Conservation (phyloP, 148 eudicot species). For the Polygonum aviculare region DNA sequence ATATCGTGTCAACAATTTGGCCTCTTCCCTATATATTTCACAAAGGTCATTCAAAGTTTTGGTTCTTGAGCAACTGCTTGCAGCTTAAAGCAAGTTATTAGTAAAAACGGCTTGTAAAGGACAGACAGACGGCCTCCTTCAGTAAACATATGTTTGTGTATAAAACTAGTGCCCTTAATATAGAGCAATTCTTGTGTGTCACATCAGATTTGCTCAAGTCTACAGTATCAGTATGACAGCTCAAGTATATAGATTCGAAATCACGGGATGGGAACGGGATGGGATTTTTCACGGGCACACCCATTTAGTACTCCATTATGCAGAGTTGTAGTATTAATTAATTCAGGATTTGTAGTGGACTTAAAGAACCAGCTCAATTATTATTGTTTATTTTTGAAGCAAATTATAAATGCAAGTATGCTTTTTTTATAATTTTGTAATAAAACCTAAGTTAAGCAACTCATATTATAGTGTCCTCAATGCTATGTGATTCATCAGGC, state of each 20-base stretch:
- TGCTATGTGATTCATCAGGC: neutral
- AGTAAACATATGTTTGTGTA: neutral
- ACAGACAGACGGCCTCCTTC: neutral
- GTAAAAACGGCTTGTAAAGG: neutral
- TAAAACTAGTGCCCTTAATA: neutral
- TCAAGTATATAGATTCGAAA: neutral
- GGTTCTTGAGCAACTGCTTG: neutral
- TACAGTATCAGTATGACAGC: neutral
- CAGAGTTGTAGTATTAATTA: neutral
- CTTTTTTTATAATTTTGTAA: neutral
- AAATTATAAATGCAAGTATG: neutral
- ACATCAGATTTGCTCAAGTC: neutral
- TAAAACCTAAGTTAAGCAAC: neutral
- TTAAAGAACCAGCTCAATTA: neutral
- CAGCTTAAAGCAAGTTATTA: neutral
- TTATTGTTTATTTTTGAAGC: neutral
- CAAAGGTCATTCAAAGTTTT: neutral
- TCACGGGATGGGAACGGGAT: neutral
- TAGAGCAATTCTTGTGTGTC: neutral
- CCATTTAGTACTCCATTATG: neutral
- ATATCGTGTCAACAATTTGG: constrained; percentile 37
- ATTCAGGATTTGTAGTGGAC: neutral
- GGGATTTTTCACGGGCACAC: neutral
- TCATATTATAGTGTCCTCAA: neutral
- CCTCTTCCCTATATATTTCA: constrained; percentile 38